Percentiles rank a stretch among this genome's conserved stretches.
Conservation (phyloP, 306 rosid genomes). For the Adenanthera pavonina region DNA sequence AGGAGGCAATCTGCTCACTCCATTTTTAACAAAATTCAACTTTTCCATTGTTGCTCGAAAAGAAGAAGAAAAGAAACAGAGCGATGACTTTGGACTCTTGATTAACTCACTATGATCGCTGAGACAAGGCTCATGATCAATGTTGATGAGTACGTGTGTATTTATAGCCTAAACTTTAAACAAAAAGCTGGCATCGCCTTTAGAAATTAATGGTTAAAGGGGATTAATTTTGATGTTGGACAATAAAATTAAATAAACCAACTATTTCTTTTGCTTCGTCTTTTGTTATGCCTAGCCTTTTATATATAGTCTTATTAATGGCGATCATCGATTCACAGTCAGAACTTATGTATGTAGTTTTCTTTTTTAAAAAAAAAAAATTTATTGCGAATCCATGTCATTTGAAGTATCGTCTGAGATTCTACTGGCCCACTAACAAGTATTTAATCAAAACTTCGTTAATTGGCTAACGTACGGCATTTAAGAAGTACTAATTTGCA, state of each 20-base stretch:
- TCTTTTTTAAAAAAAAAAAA: too few species aligned
- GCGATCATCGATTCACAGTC: neutral
- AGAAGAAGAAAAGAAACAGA: neutral
- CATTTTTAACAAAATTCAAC: conserved; percentile 46
- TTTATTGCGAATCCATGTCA: too few species aligned
- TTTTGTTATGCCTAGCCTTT: conserved; percentile 32
- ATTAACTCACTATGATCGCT: neutral
- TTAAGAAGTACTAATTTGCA: neutral
- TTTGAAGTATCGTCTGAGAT: neutral
- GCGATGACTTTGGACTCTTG: neutral
- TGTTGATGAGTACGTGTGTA: neutral
- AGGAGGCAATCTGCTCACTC: conserved; percentile 65
- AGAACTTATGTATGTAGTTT: neutral
- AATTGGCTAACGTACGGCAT: neutral
- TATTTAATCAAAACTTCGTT: neutral
- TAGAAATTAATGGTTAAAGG: conserved; percentile 13
- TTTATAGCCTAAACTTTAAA: neutral
- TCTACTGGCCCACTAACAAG: neutral
- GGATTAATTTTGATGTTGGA: conserved; percentile 11
- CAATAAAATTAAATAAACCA: conserved; percentile 24
- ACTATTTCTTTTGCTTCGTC: conserved; percentile 28
- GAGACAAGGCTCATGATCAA: neutral
- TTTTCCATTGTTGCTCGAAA: conserved; percentile 44
- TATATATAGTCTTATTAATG: neutral
- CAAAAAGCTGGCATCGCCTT: neutral